These are phyloP conservation scores for Curvularia hawaiiensis DNA, from an alignment of 2,329 filamentous ascomycete species.

Conservation along the genomic window DNA sequence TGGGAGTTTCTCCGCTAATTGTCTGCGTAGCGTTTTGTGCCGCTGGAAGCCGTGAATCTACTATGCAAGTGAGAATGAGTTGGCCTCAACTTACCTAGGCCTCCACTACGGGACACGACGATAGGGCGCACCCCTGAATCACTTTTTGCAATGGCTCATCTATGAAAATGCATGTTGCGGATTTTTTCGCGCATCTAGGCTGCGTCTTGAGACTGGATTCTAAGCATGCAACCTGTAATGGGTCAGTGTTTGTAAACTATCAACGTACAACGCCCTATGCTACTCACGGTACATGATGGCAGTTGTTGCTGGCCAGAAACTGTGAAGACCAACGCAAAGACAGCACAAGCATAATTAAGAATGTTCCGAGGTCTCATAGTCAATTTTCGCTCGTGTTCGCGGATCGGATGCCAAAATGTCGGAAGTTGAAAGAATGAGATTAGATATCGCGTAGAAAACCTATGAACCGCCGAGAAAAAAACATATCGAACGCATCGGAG, in stretches of 20 bases:
- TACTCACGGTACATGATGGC: conserved; percentile 12
- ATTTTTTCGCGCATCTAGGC: conserved; percentile 11
- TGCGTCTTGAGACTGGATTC: conserved; percentile 5
- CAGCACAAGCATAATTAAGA: neutral
- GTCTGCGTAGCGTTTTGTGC: conserved; percentile 47
- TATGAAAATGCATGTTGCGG: conserved; percentile 18
- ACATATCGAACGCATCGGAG: neutral
- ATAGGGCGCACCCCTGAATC: conserved; percentile 16
- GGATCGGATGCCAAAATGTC: neutral
- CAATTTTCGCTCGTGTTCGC: neutral
- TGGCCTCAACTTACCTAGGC: conserved; percentile 13
- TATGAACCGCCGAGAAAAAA: neutral
- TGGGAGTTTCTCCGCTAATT: conserved; percentile 41
- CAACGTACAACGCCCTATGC: neutral
- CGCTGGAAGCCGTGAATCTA: conserved; percentile 18
- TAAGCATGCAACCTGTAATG: conserved; percentile 4
- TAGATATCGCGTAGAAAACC: neutral
- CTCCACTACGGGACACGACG: conserved; percentile 17
- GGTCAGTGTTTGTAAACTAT: neutral
- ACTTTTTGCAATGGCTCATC: neutral
- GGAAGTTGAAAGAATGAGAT: neutral
- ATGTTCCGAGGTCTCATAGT: neutral
- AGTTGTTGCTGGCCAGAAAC: conserved; percentile 1
- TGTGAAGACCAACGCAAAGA: neutral
- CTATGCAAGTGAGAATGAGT: neutral